Conservation (phyloP, 139 green algal genomes). For the Chlamydomonas incerta region DNA sequence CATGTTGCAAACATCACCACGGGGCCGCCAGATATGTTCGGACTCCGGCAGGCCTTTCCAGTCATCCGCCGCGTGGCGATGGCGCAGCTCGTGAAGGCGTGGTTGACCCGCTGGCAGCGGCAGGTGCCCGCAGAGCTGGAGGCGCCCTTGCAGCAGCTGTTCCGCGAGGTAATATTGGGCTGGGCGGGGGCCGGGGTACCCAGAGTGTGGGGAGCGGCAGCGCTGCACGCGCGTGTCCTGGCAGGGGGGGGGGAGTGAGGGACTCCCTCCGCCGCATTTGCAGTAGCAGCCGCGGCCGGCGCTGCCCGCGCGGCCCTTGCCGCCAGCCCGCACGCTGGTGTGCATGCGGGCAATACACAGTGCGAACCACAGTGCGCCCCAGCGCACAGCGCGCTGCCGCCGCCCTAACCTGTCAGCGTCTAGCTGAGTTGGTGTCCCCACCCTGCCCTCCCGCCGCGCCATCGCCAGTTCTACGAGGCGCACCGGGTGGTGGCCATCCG, state of each 20-base stretch:
- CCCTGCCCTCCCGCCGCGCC: neutral
- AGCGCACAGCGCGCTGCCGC: too few relatives aligned
- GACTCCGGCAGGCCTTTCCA: constrained; percentile 5
- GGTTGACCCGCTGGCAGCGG: constrained; percentile 4
- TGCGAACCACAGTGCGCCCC: too few relatives aligned
- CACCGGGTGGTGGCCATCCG: constrained; percentile 8
- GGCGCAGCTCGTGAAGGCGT: constrained; percentile 30
- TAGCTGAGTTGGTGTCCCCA: too few relatives aligned
- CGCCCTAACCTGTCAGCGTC: too few relatives aligned
- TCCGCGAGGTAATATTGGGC: neutral
- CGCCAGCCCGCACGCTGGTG: too few relatives aligned
- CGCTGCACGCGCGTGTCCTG: too few relatives aligned
- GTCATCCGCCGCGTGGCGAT: constrained; percentile 16
- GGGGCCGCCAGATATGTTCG: neutral
- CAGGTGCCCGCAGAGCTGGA: neutral
- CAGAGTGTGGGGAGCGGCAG: too few relatives aligned
- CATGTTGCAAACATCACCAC: constrained; percentile 19
- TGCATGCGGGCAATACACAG: too few relatives aligned
- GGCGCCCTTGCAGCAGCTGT: neutral
- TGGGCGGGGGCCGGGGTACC: neutral
- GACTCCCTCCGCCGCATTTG: too few relatives aligned
- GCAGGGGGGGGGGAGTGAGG: too few relatives aligned
- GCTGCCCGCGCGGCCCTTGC: too few relatives aligned
- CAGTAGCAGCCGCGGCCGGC: too few relatives aligned
- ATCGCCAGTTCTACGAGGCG: neutral